These are phyloP conservation scores for Platanus orientalis DNA, from an alignment of 164 flowering plant genomes.

Conservation along the genomic window DNA sequence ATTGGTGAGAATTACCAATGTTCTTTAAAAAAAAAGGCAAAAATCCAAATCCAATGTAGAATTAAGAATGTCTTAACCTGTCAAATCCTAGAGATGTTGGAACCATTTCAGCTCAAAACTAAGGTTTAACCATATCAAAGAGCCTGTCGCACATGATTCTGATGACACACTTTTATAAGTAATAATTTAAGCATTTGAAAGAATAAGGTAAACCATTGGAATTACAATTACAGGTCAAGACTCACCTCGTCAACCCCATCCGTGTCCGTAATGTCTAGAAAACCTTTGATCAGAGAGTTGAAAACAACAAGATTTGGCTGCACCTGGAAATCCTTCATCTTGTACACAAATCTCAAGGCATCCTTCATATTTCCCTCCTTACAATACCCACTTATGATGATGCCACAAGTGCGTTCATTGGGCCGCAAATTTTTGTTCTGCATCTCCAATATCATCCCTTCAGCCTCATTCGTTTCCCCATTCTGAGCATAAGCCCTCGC, in stretches of 20 bases:
- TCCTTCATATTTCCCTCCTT: background rate
- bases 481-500: slow-evolving; percentile 74
- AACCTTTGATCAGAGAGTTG: slow-evolving; percentile 59
- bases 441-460: slow-evolving; percentile 46
- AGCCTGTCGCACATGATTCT: background rate
- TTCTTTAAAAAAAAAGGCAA: no score
- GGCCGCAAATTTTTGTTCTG: slow-evolving; percentile 38
- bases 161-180: background rate
- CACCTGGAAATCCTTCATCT: slow-evolving; percentile 45
- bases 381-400: slow-evolving; percentile 36
- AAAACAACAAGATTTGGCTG: slow-evolving; percentile 54
- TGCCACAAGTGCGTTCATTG: slow-evolving; percentile 58
- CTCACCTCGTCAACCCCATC: slow-evolving; percentile 61
- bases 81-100: no score
- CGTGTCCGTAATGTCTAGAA: slow-evolving; percentile 36
- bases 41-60: no score
- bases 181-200: background rate
- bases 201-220: no score
- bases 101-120: no score
- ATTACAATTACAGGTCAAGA: background rate
- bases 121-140: background rate
- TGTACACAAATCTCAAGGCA: background rate
- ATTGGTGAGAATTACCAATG: background rate
- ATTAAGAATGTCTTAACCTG: no score
- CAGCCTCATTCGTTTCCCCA: slow-evolving; percentile 53